Conservation (phyloP, 2,329 filamentous ascomycete species). For the Cladophialophora chaetospira region DNA sequence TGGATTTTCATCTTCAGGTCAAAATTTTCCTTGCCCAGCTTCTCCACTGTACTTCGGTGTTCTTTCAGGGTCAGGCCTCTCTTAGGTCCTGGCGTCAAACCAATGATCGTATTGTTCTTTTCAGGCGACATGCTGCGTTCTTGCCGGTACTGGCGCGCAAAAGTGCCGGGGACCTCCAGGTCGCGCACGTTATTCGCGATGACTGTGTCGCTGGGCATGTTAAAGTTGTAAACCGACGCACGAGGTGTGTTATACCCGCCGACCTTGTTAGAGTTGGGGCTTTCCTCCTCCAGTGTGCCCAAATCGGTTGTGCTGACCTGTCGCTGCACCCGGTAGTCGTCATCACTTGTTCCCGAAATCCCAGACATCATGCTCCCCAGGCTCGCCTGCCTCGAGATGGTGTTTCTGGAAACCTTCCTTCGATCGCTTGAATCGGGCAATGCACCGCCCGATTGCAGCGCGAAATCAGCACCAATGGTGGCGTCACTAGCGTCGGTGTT, state of each 20-base stretch:
- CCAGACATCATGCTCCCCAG: slow-evolving; percentile 87
- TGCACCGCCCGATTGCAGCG: slow-evolving; percentile 78
- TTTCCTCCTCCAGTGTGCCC: slow-evolving; percentile 62
- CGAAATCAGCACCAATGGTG: slow-evolving; percentile 76
- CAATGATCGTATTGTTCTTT: slow-evolving; percentile 49
- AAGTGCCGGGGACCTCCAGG: slow-evolving; percentile 85
- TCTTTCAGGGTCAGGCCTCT: slow-evolving; percentile 87
- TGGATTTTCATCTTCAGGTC: slow-evolving; percentile 97
- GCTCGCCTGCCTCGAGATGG: slow-evolving; percentile 75
- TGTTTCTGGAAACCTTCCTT: slow-evolving; percentile 46
- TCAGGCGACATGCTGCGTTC: slow-evolving; percentile 66
- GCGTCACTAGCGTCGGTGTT: slow-evolving; percentile 69
- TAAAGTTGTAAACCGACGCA: slow-evolving; percentile 55
- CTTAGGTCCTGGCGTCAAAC: slow-evolving; percentile 52
- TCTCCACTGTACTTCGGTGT: slow-evolving; percentile 95
- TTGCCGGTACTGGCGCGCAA: slow-evolving; percentile 81
- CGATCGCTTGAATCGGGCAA: slow-evolving; percentile 51
- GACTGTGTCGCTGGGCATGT: slow-evolving; percentile 80
- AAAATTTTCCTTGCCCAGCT: slow-evolving; percentile 96
- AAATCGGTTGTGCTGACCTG: slow-evolving; percentile 51
- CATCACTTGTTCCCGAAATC: slow-evolving; percentile 55
- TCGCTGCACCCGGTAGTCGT: slow-evolving; percentile 48
- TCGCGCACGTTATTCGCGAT: slow-evolving; percentile 86
- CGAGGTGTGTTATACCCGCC: slow-evolving; percentile 70
- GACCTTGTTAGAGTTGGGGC: slow-evolving; percentile 36